Base-by-base conservation (phyloP, 495 filamentous ascomycete genomes). In the Astrocystis sublimbata region DNA sequence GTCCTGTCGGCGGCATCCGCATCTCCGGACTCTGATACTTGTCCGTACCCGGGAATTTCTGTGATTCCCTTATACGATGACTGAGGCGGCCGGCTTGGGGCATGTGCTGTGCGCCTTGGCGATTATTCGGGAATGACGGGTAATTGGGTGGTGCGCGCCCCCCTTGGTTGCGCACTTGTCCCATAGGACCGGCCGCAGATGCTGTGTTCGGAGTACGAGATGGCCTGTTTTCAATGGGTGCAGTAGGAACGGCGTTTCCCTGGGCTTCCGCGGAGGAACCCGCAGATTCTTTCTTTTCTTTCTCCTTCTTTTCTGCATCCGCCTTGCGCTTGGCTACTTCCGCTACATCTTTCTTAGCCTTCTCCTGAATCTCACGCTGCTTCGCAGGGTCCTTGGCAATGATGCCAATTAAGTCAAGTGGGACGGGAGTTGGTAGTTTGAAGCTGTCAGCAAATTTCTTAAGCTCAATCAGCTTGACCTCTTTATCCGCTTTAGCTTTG, bases 361-460 rank as follows among this genome's bases (percentile, higher is more conserved):
- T 93, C 71, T 92, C 88, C 62, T 97, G 87, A 64, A 99, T 98
- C 71, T 90, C 85, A 64, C 91, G 85, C 76, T 99, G 94, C 77
- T 97, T 98, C 45, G 78, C 80, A 21, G 89, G 90, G 71, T 99
- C 94, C 71, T 98, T 99, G 21, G 94, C 93, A 43, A 99, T 87
- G 63, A 99, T 99, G 2, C 90, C 87, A 23, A 99, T 90, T 47
- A 99, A 75, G 74, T 99, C 94, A 62, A 85, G 86, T 6, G 94
- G 94, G 8, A 99, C 92, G 9, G 92, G 92, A 1, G 92, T 96
- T 10, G 87, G 84, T 1, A 99, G 84, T 74, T 97, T 97, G 80
- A 99, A 99, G 73, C 82, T 94, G 68, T 88, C 79, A 0, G 96
- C 91, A 69, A 99, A 99, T 65, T 92, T 96, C 83, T 92, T 93